Evolutionary conservation across 345 rosid genomes (phyloP), one percentile per base, ranked within the genome.

Genomic region (Camelina laxa): DNA sequence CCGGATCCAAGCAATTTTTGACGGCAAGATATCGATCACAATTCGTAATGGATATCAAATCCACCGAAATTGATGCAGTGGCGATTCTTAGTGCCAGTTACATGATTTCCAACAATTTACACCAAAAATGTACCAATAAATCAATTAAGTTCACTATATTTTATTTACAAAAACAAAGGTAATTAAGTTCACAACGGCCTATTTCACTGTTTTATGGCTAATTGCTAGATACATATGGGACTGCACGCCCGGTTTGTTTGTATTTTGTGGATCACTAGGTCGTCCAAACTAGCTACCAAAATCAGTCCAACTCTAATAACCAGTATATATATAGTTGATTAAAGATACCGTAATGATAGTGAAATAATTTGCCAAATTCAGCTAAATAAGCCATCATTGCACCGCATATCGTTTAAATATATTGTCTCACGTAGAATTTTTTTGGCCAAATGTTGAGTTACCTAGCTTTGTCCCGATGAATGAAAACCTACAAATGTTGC

Each of bases 201-300:
- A 58, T 22, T 38, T 22, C 22, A 53, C n/a, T 9, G 16, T 67
- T 21, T 53, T 53, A 36, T 67, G 16, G 60, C 49, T 67, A 51
- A 45, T 36, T 35, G 9, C 31, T 19, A 33, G 14, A 66, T 14
- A 66, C 59, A 51, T 65, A 65, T 48, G 6, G 11, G 48, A 6
- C 6, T 33, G 31, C 45, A 49, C 19, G 16, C 9, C 30, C 12
- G 12, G 7, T 31, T 13, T 33, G n/a, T 51, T 27, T 15, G 33
- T 51, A 17, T 21, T 67, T 53, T 51, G 21, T 20, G 22, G 49
- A 19, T 15, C 15, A 67, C n/a, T 51, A 31, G 15, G 47, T 50
- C 21, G 16, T 21, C 36, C 1, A 67, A 36, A 38, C 47, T 14
- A 50, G 33, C 33, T 48, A n/a, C 9, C 7, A 6, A 48, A 35